These are phyloP conservation scores for Castanopsis chinensis DNA, from an alignment of 306 rosid species.

Conservation along the genomic window DNA sequence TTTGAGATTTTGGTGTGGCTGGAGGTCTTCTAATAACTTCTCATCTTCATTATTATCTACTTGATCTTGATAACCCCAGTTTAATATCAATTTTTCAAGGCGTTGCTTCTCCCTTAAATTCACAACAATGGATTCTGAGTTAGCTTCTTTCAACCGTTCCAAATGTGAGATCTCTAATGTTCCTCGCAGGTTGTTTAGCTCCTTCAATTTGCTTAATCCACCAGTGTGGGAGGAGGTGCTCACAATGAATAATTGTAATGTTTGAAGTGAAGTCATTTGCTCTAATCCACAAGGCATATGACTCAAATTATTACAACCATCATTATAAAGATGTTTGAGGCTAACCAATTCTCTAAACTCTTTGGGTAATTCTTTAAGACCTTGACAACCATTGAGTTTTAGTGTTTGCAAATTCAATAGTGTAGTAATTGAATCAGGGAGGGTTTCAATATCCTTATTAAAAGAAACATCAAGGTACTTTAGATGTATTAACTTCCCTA, in stretches of 20 bases:
- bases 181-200: background rate
- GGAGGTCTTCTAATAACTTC: background rate
- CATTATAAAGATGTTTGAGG: constrained; percentile 1
- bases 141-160: background rate
- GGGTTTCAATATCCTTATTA: background rate
- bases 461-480: constrained; percentile 10
- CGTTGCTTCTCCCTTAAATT: background rate
- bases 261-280: background rate
- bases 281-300: too few relatives aligned
- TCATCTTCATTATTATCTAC: background rate
- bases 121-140: background rate
- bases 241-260: background rate
- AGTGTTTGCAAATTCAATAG: background rate
- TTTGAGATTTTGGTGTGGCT: background rate
- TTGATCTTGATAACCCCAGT: background rate
- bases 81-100: background rate
- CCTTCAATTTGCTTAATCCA: background rate
- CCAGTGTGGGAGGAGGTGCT: background rate
- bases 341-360: background rate
- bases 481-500: background rate
- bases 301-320: background rate
- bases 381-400: background rate
- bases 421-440: background rate
- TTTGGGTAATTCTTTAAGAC: background rate
- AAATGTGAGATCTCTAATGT: background rate